Evolutionary conservation across 2,329 filamentous ascomycete species (phyloP).

Genomic region (Neophaeococcomyces mojaviensis): DNA sequence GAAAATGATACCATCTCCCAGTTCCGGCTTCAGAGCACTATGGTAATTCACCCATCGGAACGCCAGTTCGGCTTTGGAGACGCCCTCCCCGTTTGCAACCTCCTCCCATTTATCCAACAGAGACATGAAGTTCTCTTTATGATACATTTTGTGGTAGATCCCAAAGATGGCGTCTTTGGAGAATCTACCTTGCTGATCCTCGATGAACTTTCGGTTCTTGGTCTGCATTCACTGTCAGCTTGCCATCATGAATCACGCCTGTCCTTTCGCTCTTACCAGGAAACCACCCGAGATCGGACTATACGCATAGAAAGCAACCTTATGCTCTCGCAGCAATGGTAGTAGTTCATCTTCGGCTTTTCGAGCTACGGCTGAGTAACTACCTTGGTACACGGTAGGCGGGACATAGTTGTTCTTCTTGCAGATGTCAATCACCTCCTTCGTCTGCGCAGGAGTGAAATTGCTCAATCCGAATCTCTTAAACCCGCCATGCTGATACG

Average conservation of each 20-base stretch:
- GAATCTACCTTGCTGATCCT: slow-evolving; percentile 12
- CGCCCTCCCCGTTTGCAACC: slow-evolving; percentile 21
- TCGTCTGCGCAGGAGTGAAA: slow-evolving; percentile 36
- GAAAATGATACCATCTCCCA: slow-evolving; percentile 28
- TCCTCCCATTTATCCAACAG: slow-evolving; percentile 27
- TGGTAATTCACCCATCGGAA: slow-evolving; percentile 31
- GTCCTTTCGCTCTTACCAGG: slow-evolving; percentile 21
- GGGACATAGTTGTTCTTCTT: slow-evolving; percentile 31
- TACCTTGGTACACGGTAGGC: slow-evolving; percentile 35
- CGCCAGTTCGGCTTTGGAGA: slow-evolving; percentile 29
- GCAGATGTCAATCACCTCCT: slow-evolving; percentile 35
- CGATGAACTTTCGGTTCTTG: slow-evolving; percentile 26
- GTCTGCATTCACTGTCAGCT: slow-evolving; percentile 9
- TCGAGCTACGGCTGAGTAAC: slow-evolving; percentile 33
- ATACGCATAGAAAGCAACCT: slow-evolving; percentile 25
- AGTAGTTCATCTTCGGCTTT: slow-evolving; percentile 30
- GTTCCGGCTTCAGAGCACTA: slow-evolving; percentile 23
- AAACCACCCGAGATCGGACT: slow-evolving; percentile 30
- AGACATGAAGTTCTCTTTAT: slow-evolving; percentile 2
- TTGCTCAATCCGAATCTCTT: slow-evolving; percentile 41
- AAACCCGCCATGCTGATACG: slow-evolving; percentile 34
- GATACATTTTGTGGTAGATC: slow-evolving; percentile 5
- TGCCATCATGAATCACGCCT: neutral
- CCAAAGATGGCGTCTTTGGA: neutral
- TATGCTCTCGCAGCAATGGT: slow-evolving; percentile 30